A percentile compares a stretch with the other conserved stretches of the same genome.
Evolutionary conservation across 2,329 filamentous ascomycete species (phyloP).

Genomic region (Proliferodiscus dingleyae): DNA sequence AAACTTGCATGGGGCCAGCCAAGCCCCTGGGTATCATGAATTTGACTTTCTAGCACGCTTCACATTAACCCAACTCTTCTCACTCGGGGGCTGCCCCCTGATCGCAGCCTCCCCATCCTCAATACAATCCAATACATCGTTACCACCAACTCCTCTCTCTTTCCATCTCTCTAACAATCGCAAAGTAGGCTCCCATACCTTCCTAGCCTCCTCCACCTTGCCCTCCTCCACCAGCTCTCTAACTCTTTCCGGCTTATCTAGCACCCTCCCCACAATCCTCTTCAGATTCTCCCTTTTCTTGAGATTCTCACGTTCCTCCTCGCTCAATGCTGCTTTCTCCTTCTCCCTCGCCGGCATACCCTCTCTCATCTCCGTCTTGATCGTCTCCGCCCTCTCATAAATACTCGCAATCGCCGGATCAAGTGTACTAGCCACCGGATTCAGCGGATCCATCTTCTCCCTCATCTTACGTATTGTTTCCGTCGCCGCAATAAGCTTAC

Average conservation of each 20-base stretch:
- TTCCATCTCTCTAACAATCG: constrained; percentile 28
- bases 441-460: constrained; percentile 73
- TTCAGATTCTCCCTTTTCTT: constrained; percentile 55
- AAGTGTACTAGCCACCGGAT: constrained; percentile 66
- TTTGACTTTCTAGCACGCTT: constrained; percentile 8
- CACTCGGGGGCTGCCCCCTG: constrained; percentile 22
- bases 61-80: constrained; percentile 22
- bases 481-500: constrained; percentile 91
- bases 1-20: no score
- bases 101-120: constrained; percentile 32
- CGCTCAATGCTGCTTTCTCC: constrained; percentile 43
- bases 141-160: constrained; percentile 30
- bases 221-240: constrained; percentile 54
- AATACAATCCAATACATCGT: constrained; percentile 30
- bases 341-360: constrained; percentile 29
- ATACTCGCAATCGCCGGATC: constrained; percentile 72
- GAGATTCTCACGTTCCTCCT: constrained; percentile 53
- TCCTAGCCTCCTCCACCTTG: constrained; percentile 56
- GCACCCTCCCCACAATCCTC: constrained; percentile 20
- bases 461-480: constrained; percentile 92
- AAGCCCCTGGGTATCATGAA: constrained; percentile 18
- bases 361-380: constrained; percentile 25
- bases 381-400: constrained; percentile 40
- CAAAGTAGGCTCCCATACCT: constrained; percentile 32
- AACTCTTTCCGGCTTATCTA: constrained; percentile 39